A percentile compares a stretch with the other conserved stretches of the same genome.
Evolutionary conservation across 805 yeast genomes (phyloP).

Genomic region (Candida wancherniae): DNA sequence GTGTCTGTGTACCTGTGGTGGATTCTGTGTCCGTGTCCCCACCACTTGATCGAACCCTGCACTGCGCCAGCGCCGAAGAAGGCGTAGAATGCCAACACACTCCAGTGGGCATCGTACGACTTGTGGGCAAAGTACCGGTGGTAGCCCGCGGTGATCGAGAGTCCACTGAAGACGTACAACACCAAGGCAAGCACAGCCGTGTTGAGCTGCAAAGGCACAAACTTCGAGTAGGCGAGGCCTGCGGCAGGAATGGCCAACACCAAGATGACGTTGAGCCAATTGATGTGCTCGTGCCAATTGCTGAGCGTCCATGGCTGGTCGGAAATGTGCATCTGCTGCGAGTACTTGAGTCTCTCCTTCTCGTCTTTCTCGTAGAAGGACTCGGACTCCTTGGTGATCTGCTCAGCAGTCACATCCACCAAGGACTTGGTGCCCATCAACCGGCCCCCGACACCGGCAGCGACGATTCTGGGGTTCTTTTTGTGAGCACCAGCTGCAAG

Average conservation of each 20-base stretch:
- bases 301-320: conserved; percentile 72
- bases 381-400: conserved; percentile 47
- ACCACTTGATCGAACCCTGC: conserved; percentile 85
- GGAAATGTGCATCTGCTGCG: conserved; percentile 52
- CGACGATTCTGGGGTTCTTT: conserved; percentile 65
- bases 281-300: conserved; percentile 72
- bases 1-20: conserved; percentile 88
- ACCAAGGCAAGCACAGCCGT: conserved; percentile 51
- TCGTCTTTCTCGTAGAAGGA: conserved; percentile 34
- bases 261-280: conserved; percentile 69
- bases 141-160: conserved; percentile 81
- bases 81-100: conserved; percentile 62
- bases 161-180: conserved; percentile 57
- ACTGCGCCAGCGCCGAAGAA: conserved; percentile 78
- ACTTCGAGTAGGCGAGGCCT: conserved; percentile 45
- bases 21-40: conserved; percentile 81
- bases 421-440: conserved; percentile 79
- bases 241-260: conserved; percentile 56
- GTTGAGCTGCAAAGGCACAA: conserved; percentile 46
- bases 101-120: conserved; percentile 58
- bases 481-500: conserved; percentile 80
- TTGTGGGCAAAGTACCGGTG: conserved; percentile 79
- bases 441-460: conserved; percentile 69
- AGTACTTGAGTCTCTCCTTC: conserved; percentile 36
- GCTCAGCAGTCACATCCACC: conserved; percentile 64